Evolutionary conservation across 2,329 filamentous ascomycete species (phyloP).

Genomic region (Talaromyces pinophilus): DNA sequence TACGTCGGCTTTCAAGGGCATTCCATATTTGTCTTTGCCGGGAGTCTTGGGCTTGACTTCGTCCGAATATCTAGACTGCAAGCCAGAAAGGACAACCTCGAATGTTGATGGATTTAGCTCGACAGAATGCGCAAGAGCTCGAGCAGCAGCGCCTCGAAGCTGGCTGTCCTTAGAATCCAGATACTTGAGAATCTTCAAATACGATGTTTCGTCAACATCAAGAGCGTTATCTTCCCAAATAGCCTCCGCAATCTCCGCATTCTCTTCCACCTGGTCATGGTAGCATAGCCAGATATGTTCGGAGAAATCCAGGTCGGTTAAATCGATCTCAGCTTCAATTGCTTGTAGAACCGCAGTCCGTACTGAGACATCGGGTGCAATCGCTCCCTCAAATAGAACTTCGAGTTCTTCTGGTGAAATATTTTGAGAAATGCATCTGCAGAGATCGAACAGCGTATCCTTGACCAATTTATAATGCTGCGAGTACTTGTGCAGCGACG

Average conservation of each 20-base stretch:
- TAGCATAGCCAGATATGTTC: conserved; percentile 92
- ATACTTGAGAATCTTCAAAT: conserved; percentile 71
- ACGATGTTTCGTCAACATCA: conserved; percentile 64
- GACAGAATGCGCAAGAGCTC: conserved; percentile 75
- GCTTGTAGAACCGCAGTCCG: conserved; percentile 83
- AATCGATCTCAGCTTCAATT: conserved; percentile 86
- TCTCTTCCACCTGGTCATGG: conserved; percentile 88
- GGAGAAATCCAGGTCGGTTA: conserved; percentile 82
- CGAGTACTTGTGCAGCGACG: conserved; percentile 81
- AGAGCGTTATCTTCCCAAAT: conserved; percentile 97
- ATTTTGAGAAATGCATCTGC: conserved; percentile 79
- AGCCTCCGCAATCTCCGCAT: conserved; percentile 75
- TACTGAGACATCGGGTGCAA: conserved; percentile 77
- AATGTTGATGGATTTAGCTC: conserved; percentile 62
- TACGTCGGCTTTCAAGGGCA: conserved; percentile 85
- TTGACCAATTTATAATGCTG: conserved; percentile 96
- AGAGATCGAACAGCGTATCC: conserved; percentile 85
- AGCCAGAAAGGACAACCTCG: conserved; percentile 60
- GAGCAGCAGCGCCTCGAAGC: conserved; percentile 78
- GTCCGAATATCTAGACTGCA: conserved; percentile 73
- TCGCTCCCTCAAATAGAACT: conserved; percentile 74
- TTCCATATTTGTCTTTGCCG: conserved; percentile 87
- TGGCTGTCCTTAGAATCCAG: conserved; percentile 77
- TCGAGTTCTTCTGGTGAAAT: conserved; percentile 71
- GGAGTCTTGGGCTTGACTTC: conserved; percentile 80